phyloP scores from a whole-genome alignment of 148 eudicot genomes.

The Nyssa sinensis region DNA sequence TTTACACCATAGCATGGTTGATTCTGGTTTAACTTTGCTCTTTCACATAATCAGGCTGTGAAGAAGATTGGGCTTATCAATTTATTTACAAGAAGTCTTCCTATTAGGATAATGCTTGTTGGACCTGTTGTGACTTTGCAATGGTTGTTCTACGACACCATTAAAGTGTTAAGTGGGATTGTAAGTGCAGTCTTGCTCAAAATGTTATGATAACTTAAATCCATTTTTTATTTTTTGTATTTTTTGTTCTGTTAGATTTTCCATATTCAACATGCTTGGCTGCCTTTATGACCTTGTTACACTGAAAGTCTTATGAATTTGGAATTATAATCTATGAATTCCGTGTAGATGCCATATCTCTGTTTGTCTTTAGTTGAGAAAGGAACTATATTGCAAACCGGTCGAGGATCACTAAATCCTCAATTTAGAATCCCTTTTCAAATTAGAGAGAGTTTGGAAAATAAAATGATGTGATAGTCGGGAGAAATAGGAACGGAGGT shows the following conservation, averaged over 20 bases:
- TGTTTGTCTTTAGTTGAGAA: not conserved
- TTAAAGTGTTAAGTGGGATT: conserved; percentile 84
- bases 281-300: not conserved
- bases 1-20: not conserved
- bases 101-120: conserved; percentile 79
- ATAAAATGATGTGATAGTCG: too few species aligned
- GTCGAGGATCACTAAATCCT: too few species aligned
- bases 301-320: not conserved
- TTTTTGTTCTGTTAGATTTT: not conserved
- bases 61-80: conserved; percentile 77
- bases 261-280: not conserved
- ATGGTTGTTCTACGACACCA: conserved; percentile 90
- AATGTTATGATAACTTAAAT: not conserved
- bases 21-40: not conserved
- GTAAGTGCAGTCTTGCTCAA: conserved; percentile 51
- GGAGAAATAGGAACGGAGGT: too few species aligned
- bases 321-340: not conserved
- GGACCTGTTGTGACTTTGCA: conserved; percentile 93
- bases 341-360: not conserved
- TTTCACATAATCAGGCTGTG: conserved; percentile 53
- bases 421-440: too few species aligned
- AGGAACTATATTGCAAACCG: not conserved
- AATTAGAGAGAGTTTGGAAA: too few species aligned
- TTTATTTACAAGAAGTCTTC: conserved; percentile 90
- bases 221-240: not conserved